Conservation (phyloP, 2,329 filamentous ascomycete genomes). For the Helotiales sp. region DNA sequence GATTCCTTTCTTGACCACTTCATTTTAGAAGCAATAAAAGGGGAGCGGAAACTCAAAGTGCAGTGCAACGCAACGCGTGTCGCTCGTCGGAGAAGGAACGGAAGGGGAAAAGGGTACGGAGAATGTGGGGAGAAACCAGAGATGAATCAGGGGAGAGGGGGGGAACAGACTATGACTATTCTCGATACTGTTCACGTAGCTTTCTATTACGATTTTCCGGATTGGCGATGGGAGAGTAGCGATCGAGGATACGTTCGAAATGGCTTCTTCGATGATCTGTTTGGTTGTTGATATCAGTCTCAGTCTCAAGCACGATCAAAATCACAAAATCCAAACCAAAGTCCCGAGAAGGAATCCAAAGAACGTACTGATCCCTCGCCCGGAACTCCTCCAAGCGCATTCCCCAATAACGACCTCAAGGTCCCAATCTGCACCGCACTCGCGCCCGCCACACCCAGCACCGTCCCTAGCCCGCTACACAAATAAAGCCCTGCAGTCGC, state of each 20-base stretch:
- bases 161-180: conserved; percentile 31
- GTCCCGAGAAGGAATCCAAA: too few species aligned
- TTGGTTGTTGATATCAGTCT: not conserved
- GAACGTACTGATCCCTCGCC: conserved; percentile 19
- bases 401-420: conserved; percentile 13
- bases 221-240: conserved; percentile 22
- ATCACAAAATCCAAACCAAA: too few species aligned
- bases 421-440: conserved; percentile 30
- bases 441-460: conserved; percentile 32
- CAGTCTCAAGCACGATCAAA: too few species aligned
- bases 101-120: too few species aligned
- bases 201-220: conserved; percentile 27
- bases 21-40: too few species aligned
- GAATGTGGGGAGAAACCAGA: too few species aligned
- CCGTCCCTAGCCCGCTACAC: conserved; percentile 34
- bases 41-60: too few species aligned
- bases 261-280: conserved; percentile 32
- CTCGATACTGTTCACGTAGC: conserved; percentile 37
- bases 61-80: too few species aligned
- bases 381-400: conserved; percentile 9
- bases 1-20: too few species aligned
- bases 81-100: too few species aligned
- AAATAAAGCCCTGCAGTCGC: conserved; percentile 55
- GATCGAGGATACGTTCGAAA: conserved; percentile 32
- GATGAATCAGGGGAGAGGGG: not conserved